A percentile compares a stretch with the other conserved stretches of the same genome.
These are phyloP conservation scores for Termitomyces sp. DNA, from an alignment of 768 basidiomycete genomes.

Conservation along the genomic window DNA sequence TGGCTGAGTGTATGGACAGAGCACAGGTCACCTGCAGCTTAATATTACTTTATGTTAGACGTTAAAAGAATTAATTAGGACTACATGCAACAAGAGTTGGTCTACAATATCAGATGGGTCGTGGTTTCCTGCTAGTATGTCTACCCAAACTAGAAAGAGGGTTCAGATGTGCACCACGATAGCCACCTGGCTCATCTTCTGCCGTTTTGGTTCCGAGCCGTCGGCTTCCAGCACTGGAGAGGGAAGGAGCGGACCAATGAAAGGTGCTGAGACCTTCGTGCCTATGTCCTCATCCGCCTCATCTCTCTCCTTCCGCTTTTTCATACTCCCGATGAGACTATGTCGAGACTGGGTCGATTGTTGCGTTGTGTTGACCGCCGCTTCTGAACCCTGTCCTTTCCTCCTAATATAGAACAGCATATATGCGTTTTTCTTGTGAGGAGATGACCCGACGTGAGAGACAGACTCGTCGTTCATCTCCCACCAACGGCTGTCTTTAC, in stretches of 20 bases:
- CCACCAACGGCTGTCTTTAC: conserved; percentile 68
- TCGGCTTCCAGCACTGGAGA: conserved; percentile 28
- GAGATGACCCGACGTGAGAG: conserved; percentile 32
- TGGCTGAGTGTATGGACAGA: not conserved
- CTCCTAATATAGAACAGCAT: conserved; percentile 88
- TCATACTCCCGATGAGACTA: conserved; percentile 45
- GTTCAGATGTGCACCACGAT: conserved; percentile 9
- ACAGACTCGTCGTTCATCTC: conserved; percentile 94
- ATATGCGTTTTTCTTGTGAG: conserved; percentile 79
- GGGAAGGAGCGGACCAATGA: conserved; percentile 67
- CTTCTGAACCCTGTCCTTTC: conserved; percentile 69
- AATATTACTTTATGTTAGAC: conserved; percentile 9
- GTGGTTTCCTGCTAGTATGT: conserved; percentile 7
- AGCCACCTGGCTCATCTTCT: conserved; percentile 12
- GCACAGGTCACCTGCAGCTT: conserved; percentile 1
- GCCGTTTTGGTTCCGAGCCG: conserved; percentile 21
- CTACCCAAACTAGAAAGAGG: conserved; percentile 10
- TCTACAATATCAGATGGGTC: conserved; percentile 11
- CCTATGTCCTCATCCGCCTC: conserved; percentile 44
- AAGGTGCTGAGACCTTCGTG: conserved; percentile 41
- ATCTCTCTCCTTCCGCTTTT: conserved; percentile 38
- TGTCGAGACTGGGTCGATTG: conserved; percentile 11
- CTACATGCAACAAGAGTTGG: not conserved
- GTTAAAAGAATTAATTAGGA: conserved; percentile 8
- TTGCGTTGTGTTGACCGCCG: conserved; percentile 44